These are phyloP conservation scores for Cucurbita moschata DNA, from an alignment of 306 rosid species.

Conservation along the genomic window DNA sequence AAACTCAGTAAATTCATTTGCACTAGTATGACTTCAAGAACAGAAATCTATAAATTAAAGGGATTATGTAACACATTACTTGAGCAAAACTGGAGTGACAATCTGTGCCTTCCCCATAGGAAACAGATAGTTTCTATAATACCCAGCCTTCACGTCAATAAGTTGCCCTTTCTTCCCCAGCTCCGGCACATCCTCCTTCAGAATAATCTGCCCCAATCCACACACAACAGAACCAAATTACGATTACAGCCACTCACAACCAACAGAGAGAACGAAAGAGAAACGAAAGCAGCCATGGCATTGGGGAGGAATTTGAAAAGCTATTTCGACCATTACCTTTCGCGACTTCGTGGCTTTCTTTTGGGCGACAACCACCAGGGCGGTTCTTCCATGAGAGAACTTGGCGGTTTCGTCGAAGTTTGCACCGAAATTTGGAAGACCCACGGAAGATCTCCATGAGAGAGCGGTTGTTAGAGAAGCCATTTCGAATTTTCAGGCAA, in stretches of 20 bases:
- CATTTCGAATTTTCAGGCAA: constrained; percentile 18
- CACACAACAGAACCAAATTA: constrained; percentile 3
- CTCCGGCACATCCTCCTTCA: constrained; percentile 61
- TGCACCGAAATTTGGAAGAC: constrained; percentile 22
- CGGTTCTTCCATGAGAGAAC: constrained; percentile 13
- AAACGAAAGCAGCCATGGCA: neutral
- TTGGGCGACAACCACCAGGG: constrained; percentile 45
- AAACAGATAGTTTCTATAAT: constrained; percentile 56
- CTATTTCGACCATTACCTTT: constrained; percentile 31
- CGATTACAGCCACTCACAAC: neutral
- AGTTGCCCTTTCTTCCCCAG: constrained; percentile 72
- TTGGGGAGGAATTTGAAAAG: neutral
- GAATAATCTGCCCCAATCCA: constrained; percentile 44
- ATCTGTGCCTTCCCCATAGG: constrained; percentile 73
- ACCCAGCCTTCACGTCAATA: constrained; percentile 67
- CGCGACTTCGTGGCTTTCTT: constrained; percentile 68
- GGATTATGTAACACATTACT: constrained; percentile 35
- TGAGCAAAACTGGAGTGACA: constrained; percentile 62
- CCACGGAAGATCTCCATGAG: constrained; percentile 47
- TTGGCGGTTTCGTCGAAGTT: constrained; percentile 25
- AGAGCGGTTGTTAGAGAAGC: constrained; percentile 49
- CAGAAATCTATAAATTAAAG: neutral
- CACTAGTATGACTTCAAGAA: neutral
- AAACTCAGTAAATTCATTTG: neutral
- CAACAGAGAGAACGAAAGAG: neutral